phyloP scores from a whole-genome alignment of 495 filamentous ascomycete genomes.

The Aspergillus steynii region DNA sequence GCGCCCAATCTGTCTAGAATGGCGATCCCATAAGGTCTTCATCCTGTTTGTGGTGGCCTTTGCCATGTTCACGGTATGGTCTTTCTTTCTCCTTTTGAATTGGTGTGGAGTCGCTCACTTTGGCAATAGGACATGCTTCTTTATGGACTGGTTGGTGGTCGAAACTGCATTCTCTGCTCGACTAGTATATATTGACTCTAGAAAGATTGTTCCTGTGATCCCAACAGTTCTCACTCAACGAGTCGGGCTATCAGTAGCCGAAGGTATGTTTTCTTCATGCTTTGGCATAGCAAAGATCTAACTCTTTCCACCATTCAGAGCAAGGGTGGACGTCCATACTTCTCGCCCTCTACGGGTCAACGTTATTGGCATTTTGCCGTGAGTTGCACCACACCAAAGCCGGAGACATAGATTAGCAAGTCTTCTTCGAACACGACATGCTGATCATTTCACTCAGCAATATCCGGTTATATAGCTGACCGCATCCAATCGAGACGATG shows the following conservation, averaged over 20 bases:
- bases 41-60: conserved; percentile 8
- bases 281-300: not conserved
- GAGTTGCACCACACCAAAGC: conserved; percentile 15
- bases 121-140: conserved; percentile 66
- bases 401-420: not conserved
- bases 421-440: not conserved
- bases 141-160: conserved; percentile 59
- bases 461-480: conserved; percentile 57
- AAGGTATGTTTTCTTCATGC: conserved; percentile 32
- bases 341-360: not conserved
- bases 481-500: conserved; percentile 60
- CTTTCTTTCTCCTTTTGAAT: not conserved
- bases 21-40: conserved; percentile 14
- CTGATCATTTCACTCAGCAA: conserved; percentile 18
- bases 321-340: not conserved
- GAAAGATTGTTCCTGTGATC: conserved; percentile 71
- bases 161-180: not conserved
- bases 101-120: not conserved
- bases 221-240: conserved; percentile 68
- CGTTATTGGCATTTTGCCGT: conserved; percentile 24
- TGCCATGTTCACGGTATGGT: conserved; percentile 10
- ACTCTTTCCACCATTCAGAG: conserved; percentile 30
- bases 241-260: conserved; percentile 54
- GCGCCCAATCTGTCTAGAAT: not conserved
- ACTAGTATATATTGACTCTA: not conserved